Evolutionary conservation across 371 early-diverging fungal species (phyloP), one percentile per base, ranked within the genome.

Genomic region (Sporodiniella umbellata): DNA sequence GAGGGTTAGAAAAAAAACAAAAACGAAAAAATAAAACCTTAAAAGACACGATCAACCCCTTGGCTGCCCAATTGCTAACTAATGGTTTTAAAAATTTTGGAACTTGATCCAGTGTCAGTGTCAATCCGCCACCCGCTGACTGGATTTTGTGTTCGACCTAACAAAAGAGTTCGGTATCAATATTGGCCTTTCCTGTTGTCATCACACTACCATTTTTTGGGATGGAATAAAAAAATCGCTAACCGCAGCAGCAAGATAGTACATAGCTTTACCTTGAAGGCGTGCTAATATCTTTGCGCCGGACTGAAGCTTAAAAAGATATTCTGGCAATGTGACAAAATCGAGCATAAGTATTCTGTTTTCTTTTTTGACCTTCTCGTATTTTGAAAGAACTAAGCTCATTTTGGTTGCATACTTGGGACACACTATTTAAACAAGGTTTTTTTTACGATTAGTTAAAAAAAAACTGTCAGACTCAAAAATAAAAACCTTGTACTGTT

Each of bases 241-340:
- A 47, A 99, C 99, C 11, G 99, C 99, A 3, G 99, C 98, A 0
- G 99, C 99, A 30, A 99, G 79, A 58, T 97, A 99, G 65, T 88
- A 93, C 90, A 99, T 86, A 26, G 89, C 92, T 4, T 76, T 72
- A 4, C 81, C 62, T 10, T 85, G 75, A 49, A 93, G 54, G 19
- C 72, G 69, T 4, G 84, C 78, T 59, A 96, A 67, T 15, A 85
- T 74, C 42, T 75, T 70, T 0, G 94, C 81, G 8, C 88, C 86
- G 31, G 78, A 67, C 4, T 92, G 85, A 31, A 99, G 80, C 24
- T 91, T 73, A 59, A 94, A 96, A 43, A 99, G 74, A 59, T 99
- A 99, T 53, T 98, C 97, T 3, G 84, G 68, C 21, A 99, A 83
- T 0, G 98, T 96, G 14, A 90, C 88, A 72, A 94, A 99, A 47